Percentiles rank a stretch among this genome's conserved stretches.
These are phyloP conservation scores for Polytrichum formosum DNA, from an alignment of 225 moss, liverwort and hornwort species.

Conservation along the genomic window DNA sequence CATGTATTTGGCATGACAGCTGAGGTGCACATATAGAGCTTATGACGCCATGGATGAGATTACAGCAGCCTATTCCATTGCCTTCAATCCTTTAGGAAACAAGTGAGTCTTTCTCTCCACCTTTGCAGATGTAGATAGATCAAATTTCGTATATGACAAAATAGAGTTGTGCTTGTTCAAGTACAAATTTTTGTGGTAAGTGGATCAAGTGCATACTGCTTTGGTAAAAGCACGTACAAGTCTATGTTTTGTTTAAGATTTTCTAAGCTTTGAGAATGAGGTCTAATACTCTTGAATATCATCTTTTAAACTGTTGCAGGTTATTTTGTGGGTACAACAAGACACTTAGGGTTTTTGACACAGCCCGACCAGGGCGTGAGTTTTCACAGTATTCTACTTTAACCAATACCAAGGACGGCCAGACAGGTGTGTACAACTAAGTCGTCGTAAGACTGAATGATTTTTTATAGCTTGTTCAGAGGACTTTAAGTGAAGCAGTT, in stretches of 20 bases:
- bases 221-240: too few species aligned
- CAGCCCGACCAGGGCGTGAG: conserved; percentile 86
- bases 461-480: too few species aligned
- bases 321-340: conserved; percentile 96
- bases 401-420: conserved; percentile 82
- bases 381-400: conserved; percentile 86
- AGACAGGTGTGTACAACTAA: conserved; percentile 55
- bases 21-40: conserved; percentile 92
- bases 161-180: too few species aligned
- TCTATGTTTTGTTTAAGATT: background rate
- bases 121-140: too few species aligned
- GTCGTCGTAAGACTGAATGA: too few species aligned
- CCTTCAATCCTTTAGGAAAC: conserved; percentile 80
- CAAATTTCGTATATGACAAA: too few species aligned
- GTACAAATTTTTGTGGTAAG: too few species aligned
- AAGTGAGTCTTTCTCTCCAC: conserved; percentile 34
- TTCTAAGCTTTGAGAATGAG: background rate
- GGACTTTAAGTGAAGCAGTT: too few species aligned
- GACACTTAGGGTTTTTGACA: conserved; percentile 85
- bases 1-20: conserved; percentile 36
- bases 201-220: too few species aligned
- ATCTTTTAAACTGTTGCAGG: conserved; percentile 22
- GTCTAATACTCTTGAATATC: background rate
- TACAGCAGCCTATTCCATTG: conserved; percentile 77
- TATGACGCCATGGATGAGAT: conserved; percentile 99